Base-by-base conservation (phyloP, 2,329 filamentous ascomycete species). In the Fonsecaea nubica region DNA sequence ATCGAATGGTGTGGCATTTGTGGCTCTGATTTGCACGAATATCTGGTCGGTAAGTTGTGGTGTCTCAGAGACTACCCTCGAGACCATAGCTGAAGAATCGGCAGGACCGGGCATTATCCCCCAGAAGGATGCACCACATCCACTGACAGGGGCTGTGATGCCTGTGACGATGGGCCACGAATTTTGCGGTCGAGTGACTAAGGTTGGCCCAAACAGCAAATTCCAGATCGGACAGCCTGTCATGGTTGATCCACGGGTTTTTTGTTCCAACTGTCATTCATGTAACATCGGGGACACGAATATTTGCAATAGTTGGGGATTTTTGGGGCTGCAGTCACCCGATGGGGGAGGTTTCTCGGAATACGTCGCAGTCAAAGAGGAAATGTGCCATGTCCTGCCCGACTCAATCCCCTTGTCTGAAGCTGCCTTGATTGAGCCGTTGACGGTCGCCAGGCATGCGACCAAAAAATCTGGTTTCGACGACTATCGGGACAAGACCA, bases 401-500 rank as follows among this genome's bases (percentile, higher is more conserved):
- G 81, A 83, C 62, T 82, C 82, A 2, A 73, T 86, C 9, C 81
- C 85, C 3, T 72, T 86, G 13, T 81, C 85, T 38, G 77, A 84
- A 33, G 83, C 79, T 75, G 84, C 84, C 0, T 77, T 86, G 25
- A 78, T 85, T 50, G 84, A 86, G 69, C 84, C 84, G 2, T 76
- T 86, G 0, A 79, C 83, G 3, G 84, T 86, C 1, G 84, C 82
- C n/a, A 86, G 82, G 81, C 84, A 86, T 72, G 83, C 83, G 1
- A 81, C 85, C 33, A 81, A 83, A 52, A 77, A 81, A 56, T 82
- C 81, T 36, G 58, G 64, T 13, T 63, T 62, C n/a, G 60, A 64
- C 9, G 83, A 82, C 75, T 80, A 82, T 67, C 71, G 74, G 4
- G 80, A 78, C 35, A 77, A 83, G 60, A 75, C 78, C 0, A 82